Conservation (phyloP, 441 rosid genomes). For the Theobroma grandiflorum region DNA sequence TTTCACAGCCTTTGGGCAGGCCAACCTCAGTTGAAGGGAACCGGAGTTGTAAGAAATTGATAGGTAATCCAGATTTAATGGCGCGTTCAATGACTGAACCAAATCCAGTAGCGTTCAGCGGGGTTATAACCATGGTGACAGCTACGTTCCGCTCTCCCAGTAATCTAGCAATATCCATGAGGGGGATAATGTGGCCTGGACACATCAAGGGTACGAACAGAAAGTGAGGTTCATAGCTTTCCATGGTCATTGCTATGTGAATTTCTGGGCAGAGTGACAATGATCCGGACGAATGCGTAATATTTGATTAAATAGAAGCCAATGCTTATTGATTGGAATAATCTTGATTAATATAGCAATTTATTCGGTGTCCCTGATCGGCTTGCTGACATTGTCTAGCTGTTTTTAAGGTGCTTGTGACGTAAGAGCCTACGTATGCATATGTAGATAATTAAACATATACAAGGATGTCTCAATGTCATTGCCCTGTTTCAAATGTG, state of each 20-base stretch:
- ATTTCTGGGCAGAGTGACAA: background rate
- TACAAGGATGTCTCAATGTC: background rate
- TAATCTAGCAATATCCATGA: constrained; percentile 27
- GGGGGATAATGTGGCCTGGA: constrained; percentile 29
- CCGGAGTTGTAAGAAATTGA: constrained; percentile 7
- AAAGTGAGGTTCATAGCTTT: constrained; percentile 25
- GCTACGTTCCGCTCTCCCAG: constrained; percentile 17
- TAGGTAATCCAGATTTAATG: constrained; percentile 19
- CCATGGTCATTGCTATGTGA: constrained; percentile 7
- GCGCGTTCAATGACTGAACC: constrained; percentile 16
- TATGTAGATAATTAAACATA: background rate
- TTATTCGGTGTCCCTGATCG: background rate
- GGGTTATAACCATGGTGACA: constrained; percentile 32
- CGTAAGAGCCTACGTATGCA: constrained; percentile 1
- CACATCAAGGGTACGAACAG: constrained; percentile 31
- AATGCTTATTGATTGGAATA: background rate
- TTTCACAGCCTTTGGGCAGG: constrained; percentile 36
- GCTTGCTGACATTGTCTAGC: too few species aligned
- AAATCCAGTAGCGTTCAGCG: constrained; percentile 26
- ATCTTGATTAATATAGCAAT: background rate
- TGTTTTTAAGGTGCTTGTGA: background rate
- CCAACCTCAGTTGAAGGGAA: constrained; percentile 29
- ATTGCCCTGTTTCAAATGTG: too few species aligned
- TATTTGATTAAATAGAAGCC: background rate
- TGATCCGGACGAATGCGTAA: background rate